Evolutionary conservation across 768 basidiomycete species (phyloP).

Genomic region (Gautieria morchelliformis): DNA sequence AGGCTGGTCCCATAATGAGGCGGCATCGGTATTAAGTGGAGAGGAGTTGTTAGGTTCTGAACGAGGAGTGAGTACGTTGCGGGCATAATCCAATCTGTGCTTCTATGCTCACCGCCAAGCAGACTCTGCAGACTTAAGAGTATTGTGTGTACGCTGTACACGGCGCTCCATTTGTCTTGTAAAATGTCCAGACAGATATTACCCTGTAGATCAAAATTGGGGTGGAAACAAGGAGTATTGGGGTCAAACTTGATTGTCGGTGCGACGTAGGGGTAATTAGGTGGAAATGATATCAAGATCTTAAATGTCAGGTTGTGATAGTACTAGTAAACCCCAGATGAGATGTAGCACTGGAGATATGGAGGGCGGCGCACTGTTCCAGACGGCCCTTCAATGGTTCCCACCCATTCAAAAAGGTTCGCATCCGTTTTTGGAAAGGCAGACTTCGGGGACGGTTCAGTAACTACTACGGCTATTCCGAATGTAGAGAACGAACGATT

Average conservation of each 20-base stretch:
- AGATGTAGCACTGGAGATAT: constrained; percentile 2
- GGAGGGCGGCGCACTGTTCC: constrained; percentile 48
- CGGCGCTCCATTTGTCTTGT: constrained; percentile 89
- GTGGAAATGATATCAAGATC: constrained; percentile 75
- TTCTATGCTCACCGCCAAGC: constrained; percentile 59
- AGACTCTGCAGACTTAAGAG: constrained; percentile 81
- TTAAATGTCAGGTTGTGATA: constrained; percentile 75
- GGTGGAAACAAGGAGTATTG: constrained; percentile 76
- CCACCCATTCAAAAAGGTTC: constrained; percentile 85
- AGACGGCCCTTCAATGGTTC: constrained; percentile 74
- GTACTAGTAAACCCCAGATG: constrained; percentile 35
- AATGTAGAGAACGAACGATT: constrained; percentile 43
- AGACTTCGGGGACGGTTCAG: constrained; percentile 37
- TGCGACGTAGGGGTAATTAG: constrained; percentile 82
- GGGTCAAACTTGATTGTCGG: constrained; percentile 76
- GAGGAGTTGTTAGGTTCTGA: constrained; percentile 90
- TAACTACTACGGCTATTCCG: background rate
- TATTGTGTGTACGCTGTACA: constrained; percentile 87
- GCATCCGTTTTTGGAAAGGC: constrained; percentile 84
- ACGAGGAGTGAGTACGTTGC: background rate
- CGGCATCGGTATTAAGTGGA: constrained; percentile 81
- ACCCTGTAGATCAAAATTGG: constrained; percentile 70
- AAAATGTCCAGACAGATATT: constrained; percentile 84
- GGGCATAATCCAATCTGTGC: background rate
- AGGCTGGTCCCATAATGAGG: constrained; percentile 67